Evolutionary conservation across 2,329 filamentous ascomycete genomes (phyloP).

Genomic region (Arthrobotrys sinensis): DNA sequence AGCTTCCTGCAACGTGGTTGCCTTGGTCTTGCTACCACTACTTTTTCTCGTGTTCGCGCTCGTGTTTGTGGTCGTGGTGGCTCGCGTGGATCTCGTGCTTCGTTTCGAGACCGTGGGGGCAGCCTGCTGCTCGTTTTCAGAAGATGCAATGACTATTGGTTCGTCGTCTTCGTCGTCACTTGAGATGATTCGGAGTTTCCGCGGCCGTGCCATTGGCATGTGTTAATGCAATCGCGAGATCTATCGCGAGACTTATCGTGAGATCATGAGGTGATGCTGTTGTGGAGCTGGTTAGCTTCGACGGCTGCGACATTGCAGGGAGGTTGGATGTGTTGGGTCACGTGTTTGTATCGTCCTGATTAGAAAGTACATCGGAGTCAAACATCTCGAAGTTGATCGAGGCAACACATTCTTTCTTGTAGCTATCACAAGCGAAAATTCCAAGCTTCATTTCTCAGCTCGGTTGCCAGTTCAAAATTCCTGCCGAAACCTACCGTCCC

Average conservation of each 20-base stretch:
- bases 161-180: conserved; percentile 51
- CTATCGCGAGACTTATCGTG: conserved; percentile 15
- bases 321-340: conserved; percentile 2
- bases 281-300: conserved; percentile 11
- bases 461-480: not conserved
- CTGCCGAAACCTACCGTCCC: not conserved
- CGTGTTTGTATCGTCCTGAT: not conserved
- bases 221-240: conserved; percentile 7
- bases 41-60: conserved; percentile 31
- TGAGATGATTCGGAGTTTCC: conserved; percentile 57
- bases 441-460: conserved; percentile 20
- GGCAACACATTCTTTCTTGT: not conserved
- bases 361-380: not conserved
- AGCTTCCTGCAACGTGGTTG: conserved; percentile 16
- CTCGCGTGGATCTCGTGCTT: conserved; percentile 52
- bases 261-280: conserved; percentile 26
- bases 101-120: conserved; percentile 17
- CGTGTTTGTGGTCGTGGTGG: conserved; percentile 39
- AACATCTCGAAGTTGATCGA: conserved; percentile 36
- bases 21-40: not conserved
- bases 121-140: conserved; percentile 13
- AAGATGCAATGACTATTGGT: conserved; percentile 10
- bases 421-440: conserved; percentile 21
- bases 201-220: conserved; percentile 52
- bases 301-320: not conserved